Evolutionary conservation across 345 rosid species (phyloP), one percentile per base, ranked within the genome.

Genomic region (Hibiscus mutabilis): DNA sequence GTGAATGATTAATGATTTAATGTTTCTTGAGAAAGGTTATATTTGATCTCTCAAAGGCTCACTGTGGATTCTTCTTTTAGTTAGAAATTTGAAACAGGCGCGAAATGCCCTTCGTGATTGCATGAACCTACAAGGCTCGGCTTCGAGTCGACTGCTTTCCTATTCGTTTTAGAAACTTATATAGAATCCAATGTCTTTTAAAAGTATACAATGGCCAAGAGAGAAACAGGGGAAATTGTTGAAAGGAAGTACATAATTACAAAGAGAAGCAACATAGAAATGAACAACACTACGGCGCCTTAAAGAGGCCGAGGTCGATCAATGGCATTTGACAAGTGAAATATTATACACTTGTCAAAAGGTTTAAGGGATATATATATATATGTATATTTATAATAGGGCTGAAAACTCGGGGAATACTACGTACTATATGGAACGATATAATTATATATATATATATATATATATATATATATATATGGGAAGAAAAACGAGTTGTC

Each of bases 241-340:
- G 0, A 60, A 57, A 22, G 49, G 15, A 29, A 62, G 31, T 49
- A 21, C 59, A 49, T 71, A 71, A 57, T 61, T 77, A 56, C 74
- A 62, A 60, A 31, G 25, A 68, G 62, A 60, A 19, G 31, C 15
- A 73, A 72, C 9, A 2, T 18, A 62, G 46, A 68, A 22, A 71
- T 22, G 80, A 84, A 68, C 85, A 78, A 78, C 84, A 51, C 84
- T 80, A 21, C 75, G 73, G 82, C 80, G 74, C 21, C 57, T n/a
- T 70, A 42, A 78, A 27, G 18, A 69, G 69, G 85, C 78, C 79
- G 77, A 80, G 85, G 84, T 80, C 79, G 83, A 74, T 53, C 78
- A 56, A 73, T 68, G 57, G 47, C 57, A 46, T 67, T 55, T 73
- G 83, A 73, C 84, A 74, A 76, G 83, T 79, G 80, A 68, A 60